Percentiles rank a stretch among this genome's conserved stretches.
These are phyloP conservation scores for Mesotaenium endlicherianum DNA, from an alignment of 139 green algal species.

Conservation along the genomic window DNA sequence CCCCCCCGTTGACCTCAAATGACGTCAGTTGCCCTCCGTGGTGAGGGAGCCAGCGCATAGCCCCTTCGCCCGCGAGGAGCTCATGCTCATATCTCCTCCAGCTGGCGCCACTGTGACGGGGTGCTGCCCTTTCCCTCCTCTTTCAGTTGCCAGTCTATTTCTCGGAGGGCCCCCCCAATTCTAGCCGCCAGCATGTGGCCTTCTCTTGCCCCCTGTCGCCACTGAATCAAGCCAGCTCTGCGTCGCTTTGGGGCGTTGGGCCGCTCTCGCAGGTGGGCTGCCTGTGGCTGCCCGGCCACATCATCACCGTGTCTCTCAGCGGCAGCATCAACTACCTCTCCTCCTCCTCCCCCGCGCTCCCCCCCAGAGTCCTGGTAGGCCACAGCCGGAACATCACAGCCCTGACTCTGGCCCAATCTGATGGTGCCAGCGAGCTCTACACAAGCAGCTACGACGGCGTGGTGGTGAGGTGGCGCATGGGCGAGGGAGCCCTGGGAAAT, in stretches of 20 bases:
- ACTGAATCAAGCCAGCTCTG: too few relatives aligned
- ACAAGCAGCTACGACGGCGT: slow-evolving; percentile 48
- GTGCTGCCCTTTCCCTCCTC: too few relatives aligned
- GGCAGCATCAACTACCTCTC: slow-evolving; percentile 51
- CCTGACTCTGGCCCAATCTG: background rate
- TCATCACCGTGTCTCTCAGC: slow-evolving; percentile 52
- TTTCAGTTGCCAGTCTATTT: too few relatives aligned
- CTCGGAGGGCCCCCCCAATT: too few relatives aligned
- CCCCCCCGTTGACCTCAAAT: too few relatives aligned
- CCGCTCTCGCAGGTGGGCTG: slow-evolving; percentile 52
- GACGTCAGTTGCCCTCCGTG: too few relatives aligned
- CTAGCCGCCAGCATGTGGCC: too few relatives aligned
- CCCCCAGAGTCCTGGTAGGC: slow-evolving; percentile 6
- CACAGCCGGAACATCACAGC: slow-evolving; percentile 49
- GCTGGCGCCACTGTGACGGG: too few relatives aligned
- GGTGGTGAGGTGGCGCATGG: slow-evolving; percentile 28
- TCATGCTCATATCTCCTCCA: too few relatives aligned
- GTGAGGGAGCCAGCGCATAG: too few relatives aligned
- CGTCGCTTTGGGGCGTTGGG: too few relatives aligned
- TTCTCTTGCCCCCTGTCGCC: background rate
- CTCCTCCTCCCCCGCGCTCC: background rate
- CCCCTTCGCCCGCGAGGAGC: too few relatives aligned
- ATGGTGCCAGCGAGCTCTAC: slow-evolving; percentile 11
- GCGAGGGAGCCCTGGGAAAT: slow-evolving; percentile 6
- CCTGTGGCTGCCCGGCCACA: slow-evolving; percentile 42